A percentile compares a stretch with the other conserved stretches of the same genome.
Conservation (phyloP, 2,329 filamentous ascomycete genomes). For the Lachnellula suecica region DNA sequence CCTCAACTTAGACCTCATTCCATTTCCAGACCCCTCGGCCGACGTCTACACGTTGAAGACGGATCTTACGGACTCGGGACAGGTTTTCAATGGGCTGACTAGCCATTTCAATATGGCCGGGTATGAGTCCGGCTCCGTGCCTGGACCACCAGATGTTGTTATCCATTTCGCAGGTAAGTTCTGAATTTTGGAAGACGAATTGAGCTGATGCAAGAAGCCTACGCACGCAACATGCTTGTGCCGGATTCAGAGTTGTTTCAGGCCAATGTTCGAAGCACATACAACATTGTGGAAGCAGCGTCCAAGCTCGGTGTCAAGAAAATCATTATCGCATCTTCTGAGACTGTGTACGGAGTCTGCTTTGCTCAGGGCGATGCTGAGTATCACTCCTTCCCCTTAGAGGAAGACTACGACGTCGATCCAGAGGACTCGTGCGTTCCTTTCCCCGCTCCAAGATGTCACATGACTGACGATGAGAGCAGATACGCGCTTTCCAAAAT, state of each 20-base stretch:
- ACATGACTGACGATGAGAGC: too few relatives aligned
- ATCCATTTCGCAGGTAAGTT: constrained; percentile 48
- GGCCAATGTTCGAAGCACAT: constrained; percentile 54
- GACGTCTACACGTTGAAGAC: constrained; percentile 36
- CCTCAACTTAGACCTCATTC: constrained; percentile 36
- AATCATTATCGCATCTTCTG: constrained; percentile 58
- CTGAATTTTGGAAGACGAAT: constrained; percentile 31
- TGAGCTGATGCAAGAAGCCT: constrained; percentile 40
- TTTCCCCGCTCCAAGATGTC: not conserved
- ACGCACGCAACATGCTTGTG: constrained; percentile 59
- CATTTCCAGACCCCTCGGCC: constrained; percentile 26
- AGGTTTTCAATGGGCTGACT: constrained; percentile 38
- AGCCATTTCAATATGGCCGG: constrained; percentile 53
- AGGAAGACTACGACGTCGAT: constrained; percentile 54
- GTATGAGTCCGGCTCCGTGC: constrained; percentile 36
- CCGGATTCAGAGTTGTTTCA: constrained; percentile 60
- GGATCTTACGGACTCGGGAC: constrained; percentile 37
- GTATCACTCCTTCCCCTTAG: constrained; percentile 56
- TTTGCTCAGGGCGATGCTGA: constrained; percentile 57
- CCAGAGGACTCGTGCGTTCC: constrained; percentile 42
- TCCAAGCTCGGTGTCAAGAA: constrained; percentile 62
- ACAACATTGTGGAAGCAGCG: constrained; percentile 64
- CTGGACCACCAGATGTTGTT: constrained; percentile 54
- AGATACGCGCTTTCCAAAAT: constrained; percentile 59
- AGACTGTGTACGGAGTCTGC: constrained; percentile 61